phyloP scores from a whole-genome alignment of 768 basidiomycete genomes.

The Gymnopilus dilepis region DNA sequence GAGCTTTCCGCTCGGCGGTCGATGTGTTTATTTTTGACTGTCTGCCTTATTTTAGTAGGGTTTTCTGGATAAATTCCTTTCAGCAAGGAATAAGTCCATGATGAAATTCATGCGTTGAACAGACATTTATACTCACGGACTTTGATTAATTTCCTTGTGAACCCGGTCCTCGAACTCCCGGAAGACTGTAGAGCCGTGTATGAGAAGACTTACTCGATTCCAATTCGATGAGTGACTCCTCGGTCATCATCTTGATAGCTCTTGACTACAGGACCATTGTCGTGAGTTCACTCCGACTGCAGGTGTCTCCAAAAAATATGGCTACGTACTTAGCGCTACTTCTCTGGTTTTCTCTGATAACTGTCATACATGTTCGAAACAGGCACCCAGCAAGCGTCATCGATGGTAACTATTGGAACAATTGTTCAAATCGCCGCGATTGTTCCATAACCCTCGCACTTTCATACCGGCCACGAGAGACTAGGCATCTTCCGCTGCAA shows the following conservation, averaged over 20 bases:
- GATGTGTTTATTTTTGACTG: constrained; percentile 7
- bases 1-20: constrained; percentile 8
- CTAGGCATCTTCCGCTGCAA: no score
- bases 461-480: no score
- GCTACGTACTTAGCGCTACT: no score
- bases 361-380: neutral
- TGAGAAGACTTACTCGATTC: neutral
- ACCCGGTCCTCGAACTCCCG: neutral
- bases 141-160: constrained; percentile 1
- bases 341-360: neutral
- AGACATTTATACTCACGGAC: neutral
- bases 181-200: neutral
- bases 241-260: constrained; percentile 13
- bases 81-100: neutral
- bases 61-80: constrained; percentile 13
- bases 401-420: constrained; percentile 4
- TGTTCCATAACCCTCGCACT: constrained; percentile 17
- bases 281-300: neutral
- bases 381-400: neutral
- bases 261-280: constrained; percentile 17
- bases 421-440: constrained; percentile 27
- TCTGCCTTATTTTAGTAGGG: constrained; percentile 11
- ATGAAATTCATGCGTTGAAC: neutral
- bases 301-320: neutral
- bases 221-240: neutral